Evolutionary conservation across 495 filamentous ascomycete species (phyloP).

Genomic region (Penicillium verhagenii): DNA sequence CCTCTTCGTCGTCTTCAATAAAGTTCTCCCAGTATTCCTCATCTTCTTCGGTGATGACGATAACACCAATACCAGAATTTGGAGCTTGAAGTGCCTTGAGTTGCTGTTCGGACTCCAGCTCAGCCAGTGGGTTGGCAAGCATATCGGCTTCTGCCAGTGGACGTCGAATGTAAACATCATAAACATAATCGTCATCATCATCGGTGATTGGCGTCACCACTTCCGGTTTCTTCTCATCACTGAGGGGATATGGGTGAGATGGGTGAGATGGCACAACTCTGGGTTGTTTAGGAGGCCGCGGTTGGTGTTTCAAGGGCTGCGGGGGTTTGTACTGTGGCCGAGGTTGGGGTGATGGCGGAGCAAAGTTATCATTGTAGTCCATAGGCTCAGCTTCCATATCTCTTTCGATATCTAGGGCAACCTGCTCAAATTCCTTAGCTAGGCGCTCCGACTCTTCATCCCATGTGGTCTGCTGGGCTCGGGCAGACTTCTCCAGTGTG

Average conservation of each 20-base stretch:
- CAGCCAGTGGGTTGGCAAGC: constrained; percentile 34
- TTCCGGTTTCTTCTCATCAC: constrained; percentile 6
- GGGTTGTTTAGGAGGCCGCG: constrained; percentile 34
- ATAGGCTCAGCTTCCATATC: constrained; percentile 19
- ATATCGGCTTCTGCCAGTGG: constrained; percentile 33
- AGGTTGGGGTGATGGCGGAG: not conserved
- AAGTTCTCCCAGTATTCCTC: constrained; percentile 58
- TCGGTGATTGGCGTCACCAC: constrained; percentile 11
- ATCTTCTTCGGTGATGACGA: constrained; percentile 59
- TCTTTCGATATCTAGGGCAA: constrained; percentile 45
- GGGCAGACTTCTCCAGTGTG: constrained; percentile 33
- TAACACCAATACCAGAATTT: constrained; percentile 51
- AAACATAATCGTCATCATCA: constrained; percentile 58
- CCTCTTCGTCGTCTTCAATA: constrained; percentile 54
- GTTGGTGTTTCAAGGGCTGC: constrained; percentile 39
- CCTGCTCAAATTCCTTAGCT: constrained; percentile 44
- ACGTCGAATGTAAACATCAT: constrained; percentile 60
- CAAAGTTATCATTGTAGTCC: not conserved
- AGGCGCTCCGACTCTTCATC: constrained; percentile 45
- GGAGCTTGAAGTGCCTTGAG: constrained; percentile 30
- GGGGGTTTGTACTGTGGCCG: constrained; percentile 12
- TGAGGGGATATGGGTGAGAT: constrained; percentile 11
- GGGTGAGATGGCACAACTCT: constrained; percentile 16
- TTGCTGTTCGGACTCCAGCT: constrained; percentile 31
- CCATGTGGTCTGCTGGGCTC: constrained; percentile 36